phyloP scores from a whole-genome alignment of 139 green algal genomes.

The Microglena sp. region DNA sequence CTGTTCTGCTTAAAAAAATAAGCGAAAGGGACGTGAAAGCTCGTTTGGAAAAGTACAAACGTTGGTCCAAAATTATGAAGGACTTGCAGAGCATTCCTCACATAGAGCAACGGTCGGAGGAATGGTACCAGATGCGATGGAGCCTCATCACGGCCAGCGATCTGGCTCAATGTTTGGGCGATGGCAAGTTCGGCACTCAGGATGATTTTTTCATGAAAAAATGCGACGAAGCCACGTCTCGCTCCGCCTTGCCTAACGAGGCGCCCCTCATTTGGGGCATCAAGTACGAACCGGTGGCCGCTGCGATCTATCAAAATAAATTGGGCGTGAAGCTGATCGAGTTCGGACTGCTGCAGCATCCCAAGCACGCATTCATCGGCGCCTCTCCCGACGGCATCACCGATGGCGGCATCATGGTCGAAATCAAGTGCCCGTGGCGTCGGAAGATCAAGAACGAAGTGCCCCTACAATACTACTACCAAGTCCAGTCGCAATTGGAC shows the following conservation, averaged over 20 bases:
- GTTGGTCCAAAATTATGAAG: no score
- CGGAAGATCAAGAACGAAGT: conserved; percentile 10
- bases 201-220: conserved; percentile 6
- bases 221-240: background rate
- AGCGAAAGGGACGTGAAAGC: no score
- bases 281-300: conserved; percentile 16
- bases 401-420: conserved; percentile 18
- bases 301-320: background rate
- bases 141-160: conserved; percentile 15
- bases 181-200: conserved; percentile 16
- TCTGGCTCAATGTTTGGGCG: conserved; percentile 7
- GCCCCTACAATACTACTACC: conserved; percentile 12
- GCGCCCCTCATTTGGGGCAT: conserved; percentile 14
- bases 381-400: conserved; percentile 21
- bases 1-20: no score
- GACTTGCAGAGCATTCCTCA: no score
- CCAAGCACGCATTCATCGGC: background rate
- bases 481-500: conserved; percentile 20
- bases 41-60: no score
- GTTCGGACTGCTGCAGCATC: conserved; percentile 15
- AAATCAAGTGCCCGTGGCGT: conserved; percentile 23
- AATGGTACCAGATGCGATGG: conserved; percentile 5
- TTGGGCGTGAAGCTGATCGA: background rate
- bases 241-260: background rate
- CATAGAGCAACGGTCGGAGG: conserved; percentile 46